Evolutionary conservation across 2,329 filamentous ascomycete species (phyloP).

Genomic region (Dactylellina parvicollis): DNA sequence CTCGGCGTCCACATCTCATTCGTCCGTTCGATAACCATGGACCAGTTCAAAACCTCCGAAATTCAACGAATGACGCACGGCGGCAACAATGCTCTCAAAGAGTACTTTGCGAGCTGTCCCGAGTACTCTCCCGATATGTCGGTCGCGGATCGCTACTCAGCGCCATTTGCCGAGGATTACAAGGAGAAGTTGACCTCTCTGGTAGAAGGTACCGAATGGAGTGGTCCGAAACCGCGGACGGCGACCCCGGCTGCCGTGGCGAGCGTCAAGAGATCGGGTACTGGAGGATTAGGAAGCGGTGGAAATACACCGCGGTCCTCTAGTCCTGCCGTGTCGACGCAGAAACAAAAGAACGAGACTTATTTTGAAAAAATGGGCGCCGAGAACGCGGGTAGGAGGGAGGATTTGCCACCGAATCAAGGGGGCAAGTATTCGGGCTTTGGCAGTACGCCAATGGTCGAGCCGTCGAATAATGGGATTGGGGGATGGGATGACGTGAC

Average conservation of each 20-base stretch:
- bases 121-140: constrained; percentile 56
- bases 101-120: constrained; percentile 76
- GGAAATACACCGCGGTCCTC: constrained; percentile 58
- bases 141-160: constrained; percentile 56
- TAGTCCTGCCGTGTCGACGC: constrained; percentile 64
- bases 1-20: constrained; percentile 98
- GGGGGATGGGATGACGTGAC: constrained; percentile 81
- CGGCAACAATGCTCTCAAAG: constrained; percentile 86
- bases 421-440: constrained; percentile 94
- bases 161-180: constrained; percentile 57
- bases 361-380: constrained; percentile 88
- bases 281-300: constrained; percentile 56
- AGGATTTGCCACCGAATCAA: constrained; percentile 81
- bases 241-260: constrained; percentile 57
- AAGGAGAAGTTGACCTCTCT: constrained; percentile 56
- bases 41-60: constrained; percentile 93
- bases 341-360: constrained; percentile 77
- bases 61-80: constrained; percentile 93
- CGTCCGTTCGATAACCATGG: constrained; percentile 97
- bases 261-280: constrained; percentile 59
- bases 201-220: constrained; percentile 87
- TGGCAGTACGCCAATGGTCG: constrained; percentile 72
- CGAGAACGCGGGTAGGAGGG: constrained; percentile 80
- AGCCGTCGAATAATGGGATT: constrained; percentile 63
- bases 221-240: constrained; percentile 64